Percentiles rank a stretch among this genome's conserved stretches.
Conservation (phyloP, 2,329 filamentous ascomycete species). For the Aspergillus tamarii region DNA sequence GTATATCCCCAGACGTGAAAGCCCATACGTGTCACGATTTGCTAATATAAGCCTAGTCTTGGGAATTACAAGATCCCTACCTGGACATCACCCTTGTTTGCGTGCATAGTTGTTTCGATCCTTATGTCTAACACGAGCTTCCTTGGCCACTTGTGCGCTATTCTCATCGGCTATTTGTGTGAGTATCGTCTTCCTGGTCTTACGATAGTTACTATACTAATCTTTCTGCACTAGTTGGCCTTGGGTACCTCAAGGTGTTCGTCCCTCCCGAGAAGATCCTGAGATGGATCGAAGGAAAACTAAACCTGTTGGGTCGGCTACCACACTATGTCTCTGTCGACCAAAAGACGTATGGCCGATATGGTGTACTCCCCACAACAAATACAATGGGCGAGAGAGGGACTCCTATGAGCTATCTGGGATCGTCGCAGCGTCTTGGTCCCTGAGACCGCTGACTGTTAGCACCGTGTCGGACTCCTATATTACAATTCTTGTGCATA, state of each 20-base stretch:
- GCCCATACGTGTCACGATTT: neutral
- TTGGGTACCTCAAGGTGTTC: constrained; percentile 86
- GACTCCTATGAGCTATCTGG: constrained; percentile 63
- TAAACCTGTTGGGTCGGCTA: constrained; percentile 80
- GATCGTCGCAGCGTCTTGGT: constrained; percentile 67
- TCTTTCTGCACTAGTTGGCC: constrained; percentile 61
- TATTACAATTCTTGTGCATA: constrained; percentile 37
- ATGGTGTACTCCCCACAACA: constrained; percentile 77
- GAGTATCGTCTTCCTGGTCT: constrained; percentile 40
- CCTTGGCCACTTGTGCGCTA: constrained; percentile 81
- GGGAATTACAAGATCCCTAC: constrained; percentile 77
- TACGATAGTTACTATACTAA: constrained; percentile 7
- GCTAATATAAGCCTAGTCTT: constrained; percentile 47
- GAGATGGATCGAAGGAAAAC: constrained; percentile 83
- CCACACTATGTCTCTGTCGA: constrained; percentile 94
- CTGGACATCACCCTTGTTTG: constrained; percentile 83
- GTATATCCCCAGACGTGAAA: constrained; percentile 37
- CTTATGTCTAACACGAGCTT: constrained; percentile 81
- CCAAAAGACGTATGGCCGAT: constrained; percentile 92
- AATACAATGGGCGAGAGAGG: constrained; percentile 35
- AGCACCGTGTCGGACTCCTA: neutral
- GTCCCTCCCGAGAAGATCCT: constrained; percentile 87
- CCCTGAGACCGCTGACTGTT: constrained; percentile 52
- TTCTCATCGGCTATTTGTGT: constrained; percentile 86
- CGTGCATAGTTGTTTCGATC: constrained; percentile 73